Base-by-base conservation (phyloP, 768 basidiomycete genomes). In the Suillus spraguei region DNA sequence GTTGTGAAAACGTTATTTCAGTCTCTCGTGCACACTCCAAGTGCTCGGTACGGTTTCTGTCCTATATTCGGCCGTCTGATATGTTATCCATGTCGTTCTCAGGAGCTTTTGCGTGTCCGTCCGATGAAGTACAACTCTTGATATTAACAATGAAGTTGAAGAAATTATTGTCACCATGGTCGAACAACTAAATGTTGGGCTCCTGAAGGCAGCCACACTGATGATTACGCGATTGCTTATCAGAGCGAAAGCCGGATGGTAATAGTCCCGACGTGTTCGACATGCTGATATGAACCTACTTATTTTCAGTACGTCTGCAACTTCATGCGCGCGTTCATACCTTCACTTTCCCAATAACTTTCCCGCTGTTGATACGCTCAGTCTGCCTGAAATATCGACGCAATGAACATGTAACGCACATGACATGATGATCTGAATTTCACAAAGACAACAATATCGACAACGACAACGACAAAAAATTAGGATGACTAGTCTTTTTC, bases 1-100 rank as follows among this genome's bases (percentile, higher is more conserved):
- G 22, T 55, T 56, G 39, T 65, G 68, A 41, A 63, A 64, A 62
- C 54, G 54, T 16, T 22, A 20, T 49, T 39, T 32, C 42, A 49
- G 62, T 50, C 58, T 50, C 60, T 38, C 42, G 33, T 59, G 42
- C n/a, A 36, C 22, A 56, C 54, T 20, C 60, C 16, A 59, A 54
- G 66, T 44, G 53, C 53, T 62, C 50, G 38, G 49, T 8, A 24
- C 14, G 20, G 24, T 5, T 20, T 38, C 28, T 59, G 55, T 55
- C 54, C 36, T 55, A 24, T 17, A 28, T 2, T 28, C 38, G 33
- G 50, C 47, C 14, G n/a, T 33, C 53, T 53, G 49, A 62, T 52
- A 55, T 54, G 24, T 49, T 47, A 28, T 32, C 17, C 8, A 17
- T 56, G 9, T 38, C 36, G 38, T 38, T 56, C 54, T 56, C 54